phyloP scores from a whole-genome alignment of 1,284 basidiomycete species.

The Hemileia vastatrix region DNA sequence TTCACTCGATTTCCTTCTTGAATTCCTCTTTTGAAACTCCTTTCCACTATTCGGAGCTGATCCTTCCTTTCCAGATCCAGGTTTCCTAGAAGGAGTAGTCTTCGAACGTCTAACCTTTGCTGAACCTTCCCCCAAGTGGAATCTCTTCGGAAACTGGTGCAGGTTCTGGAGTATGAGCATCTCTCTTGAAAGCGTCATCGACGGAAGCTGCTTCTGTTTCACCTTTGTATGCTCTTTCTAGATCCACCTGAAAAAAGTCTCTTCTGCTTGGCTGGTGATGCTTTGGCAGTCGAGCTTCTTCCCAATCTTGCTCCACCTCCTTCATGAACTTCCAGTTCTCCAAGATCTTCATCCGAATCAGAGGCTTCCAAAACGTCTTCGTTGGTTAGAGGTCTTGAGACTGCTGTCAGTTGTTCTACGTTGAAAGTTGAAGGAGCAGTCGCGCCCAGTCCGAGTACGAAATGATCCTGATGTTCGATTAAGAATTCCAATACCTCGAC shows the following conservation, averaged over 20 bases:
- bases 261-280: not conserved
- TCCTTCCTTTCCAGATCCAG: not conserved
- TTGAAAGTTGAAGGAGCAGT: slow-evolving; percentile 31
- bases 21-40: not conserved
- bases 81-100: not conserved
- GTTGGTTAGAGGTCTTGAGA: slow-evolving; percentile 28
- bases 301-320: slow-evolving; percentile 36
- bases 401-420: slow-evolving; percentile 34
- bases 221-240: not conserved
- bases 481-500: slow-evolving; percentile 89
- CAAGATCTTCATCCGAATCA: slow-evolving; percentile 43
- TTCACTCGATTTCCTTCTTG: too few relatives aligned
- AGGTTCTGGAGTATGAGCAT: not conserved
- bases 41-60: not conserved
- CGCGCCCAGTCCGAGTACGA: slow-evolving; percentile 68
- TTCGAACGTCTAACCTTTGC: not conserved
- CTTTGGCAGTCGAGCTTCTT: not conserved
- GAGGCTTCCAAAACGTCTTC: slow-evolving; percentile 32
- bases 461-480: slow-evolving; percentile 77
- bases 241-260: not conserved
- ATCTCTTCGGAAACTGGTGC: not conserved
- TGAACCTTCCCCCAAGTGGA: not conserved
- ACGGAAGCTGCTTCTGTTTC: not conserved
- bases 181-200: not conserved
- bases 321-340: slow-evolving; percentile 35